Evolutionary conservation across 345 rosid genomes (phyloP), one percentile per base, ranked within the genome.

Genomic region (Gynandropsis gynandra): DNA sequence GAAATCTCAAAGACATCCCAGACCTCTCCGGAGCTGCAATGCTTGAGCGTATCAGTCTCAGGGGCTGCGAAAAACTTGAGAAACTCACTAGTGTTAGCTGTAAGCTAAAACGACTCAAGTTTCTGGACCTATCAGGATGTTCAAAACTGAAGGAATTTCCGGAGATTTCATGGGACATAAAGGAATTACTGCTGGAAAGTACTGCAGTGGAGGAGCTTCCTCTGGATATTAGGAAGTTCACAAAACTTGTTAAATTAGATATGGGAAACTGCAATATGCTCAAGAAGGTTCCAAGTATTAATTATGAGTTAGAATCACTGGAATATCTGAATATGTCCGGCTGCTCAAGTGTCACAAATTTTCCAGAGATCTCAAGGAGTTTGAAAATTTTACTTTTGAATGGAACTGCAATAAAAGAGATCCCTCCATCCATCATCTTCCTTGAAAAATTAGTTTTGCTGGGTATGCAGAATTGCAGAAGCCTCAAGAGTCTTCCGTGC

Each of bases 41-140:
- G 7, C 56, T 77, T 57, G 29, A 24, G 29, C 5, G 29, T 24
- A 24, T 24, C 29, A 24, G 29, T 24, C 29, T 24, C 29, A 2
- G 29, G 29, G 29, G 4, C 29, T 24, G 29, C 29, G 5, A 5
- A 24, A 24, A 24, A 2, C 29, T 24, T 24, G 29, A 24, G 2
- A 5, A 24, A 24, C 29, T 24, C 29, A 2, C 29, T 24, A 24
- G 29, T 5, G 29, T 24, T 24, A 24, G 29, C 5, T 24, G 29
- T 24, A 24, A 24, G 29, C 29, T 24, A 24, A 24, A 24, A 24
- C 40, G 3, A 9, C 40, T 36, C 8, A 65, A 63, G 21, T 55
- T 54, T 3, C 19, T 73, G 14, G 11, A 35, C 18, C 63, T 77
- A 4, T 47, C 43, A 42, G 61, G 62, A 0, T 77, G 82, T 58